phyloP scores from a whole-genome alignment of 1,284 basidiomycete species.

The Volvariella surrecta region DNA sequence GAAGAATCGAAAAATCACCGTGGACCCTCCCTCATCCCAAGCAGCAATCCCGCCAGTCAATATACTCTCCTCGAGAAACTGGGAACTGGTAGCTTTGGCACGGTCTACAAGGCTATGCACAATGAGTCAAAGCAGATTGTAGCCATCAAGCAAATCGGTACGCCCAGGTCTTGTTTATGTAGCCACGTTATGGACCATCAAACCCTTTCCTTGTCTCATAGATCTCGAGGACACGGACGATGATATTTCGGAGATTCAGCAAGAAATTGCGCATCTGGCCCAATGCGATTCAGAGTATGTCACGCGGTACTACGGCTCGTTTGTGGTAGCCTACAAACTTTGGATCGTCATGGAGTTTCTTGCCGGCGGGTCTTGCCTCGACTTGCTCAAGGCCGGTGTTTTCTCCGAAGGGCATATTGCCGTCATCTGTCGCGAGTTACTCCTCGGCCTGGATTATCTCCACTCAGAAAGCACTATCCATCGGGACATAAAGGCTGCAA shows the following conservation, averaged over 20 bases:
- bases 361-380: conserved; percentile 95
- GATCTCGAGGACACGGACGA: conserved; percentile 88
- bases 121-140: conserved; percentile 91
- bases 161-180: conserved; percentile 14
- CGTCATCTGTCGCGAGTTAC: conserved; percentile 87
- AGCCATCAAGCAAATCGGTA: conserved; percentile 97
- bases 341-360: conserved; percentile 99
- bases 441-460: conserved; percentile 92
- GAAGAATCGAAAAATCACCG: conserved; percentile 31
- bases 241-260: conserved; percentile 95
- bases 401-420: conserved; percentile 94
- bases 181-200: conserved; percentile 2
- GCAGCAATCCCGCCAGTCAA: conserved; percentile 75
- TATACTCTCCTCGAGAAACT: conserved; percentile 94
- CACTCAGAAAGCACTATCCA: conserved; percentile 95
- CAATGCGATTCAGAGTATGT: conserved; percentile 96
- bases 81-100: conserved; percentile 95
- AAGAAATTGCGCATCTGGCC: conserved; percentile 93
- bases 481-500: conserved; percentile 98
- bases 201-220: conserved; percentile 20
- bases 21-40: conserved; percentile 62
- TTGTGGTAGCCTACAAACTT: conserved; percentile 93
- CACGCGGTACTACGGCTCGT: conserved; percentile 94
- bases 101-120: conserved; percentile 95
- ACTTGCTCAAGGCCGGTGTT: conserved; percentile 85